Evolutionary conservation across 2,329 filamentous ascomycete genomes (phyloP).

Genomic region (Myriosclerotinia scirpicola): DNA sequence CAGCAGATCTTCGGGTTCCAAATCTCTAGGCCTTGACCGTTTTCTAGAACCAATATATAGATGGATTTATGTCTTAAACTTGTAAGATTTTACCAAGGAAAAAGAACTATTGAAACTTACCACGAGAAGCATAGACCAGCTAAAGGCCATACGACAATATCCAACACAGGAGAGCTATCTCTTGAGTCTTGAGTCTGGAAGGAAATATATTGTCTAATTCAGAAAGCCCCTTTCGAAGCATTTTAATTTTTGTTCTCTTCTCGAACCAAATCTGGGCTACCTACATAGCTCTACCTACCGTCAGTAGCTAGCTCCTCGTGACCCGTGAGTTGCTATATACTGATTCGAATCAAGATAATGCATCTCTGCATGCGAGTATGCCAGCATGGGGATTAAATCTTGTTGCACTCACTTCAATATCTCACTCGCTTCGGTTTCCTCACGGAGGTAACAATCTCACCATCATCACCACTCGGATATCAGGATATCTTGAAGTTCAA

Average conservation of each 20-base stretch:
- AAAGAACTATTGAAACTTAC: not conserved
- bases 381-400: too few species aligned
- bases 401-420: not conserved
- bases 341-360: not conserved
- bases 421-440: not conserved
- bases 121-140: not conserved
- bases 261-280: not conserved
- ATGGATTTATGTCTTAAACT: not conserved
- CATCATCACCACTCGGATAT: not conserved
- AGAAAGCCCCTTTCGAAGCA: constrained; percentile 4
- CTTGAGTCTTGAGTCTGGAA: not conserved
- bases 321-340: not conserved
- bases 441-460: not conserved
- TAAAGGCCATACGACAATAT: not conserved
- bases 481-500: not conserved
- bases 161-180: not conserved
- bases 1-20: not conserved
- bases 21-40: not conserved
- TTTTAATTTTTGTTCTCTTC: not conserved
- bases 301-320: not conserved
- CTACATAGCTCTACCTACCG: not conserved
- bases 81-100: not conserved
- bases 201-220: not conserved
- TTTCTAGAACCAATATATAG: not conserved
- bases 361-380: not conserved